A percentile compares a stretch with the other conserved stretches of the same genome.
These are phyloP conservation scores for Domatiomyces catenatus DNA, from an alignment of 2,329 filamentous ascomycete genomes.

Conservation along the genomic window DNA sequence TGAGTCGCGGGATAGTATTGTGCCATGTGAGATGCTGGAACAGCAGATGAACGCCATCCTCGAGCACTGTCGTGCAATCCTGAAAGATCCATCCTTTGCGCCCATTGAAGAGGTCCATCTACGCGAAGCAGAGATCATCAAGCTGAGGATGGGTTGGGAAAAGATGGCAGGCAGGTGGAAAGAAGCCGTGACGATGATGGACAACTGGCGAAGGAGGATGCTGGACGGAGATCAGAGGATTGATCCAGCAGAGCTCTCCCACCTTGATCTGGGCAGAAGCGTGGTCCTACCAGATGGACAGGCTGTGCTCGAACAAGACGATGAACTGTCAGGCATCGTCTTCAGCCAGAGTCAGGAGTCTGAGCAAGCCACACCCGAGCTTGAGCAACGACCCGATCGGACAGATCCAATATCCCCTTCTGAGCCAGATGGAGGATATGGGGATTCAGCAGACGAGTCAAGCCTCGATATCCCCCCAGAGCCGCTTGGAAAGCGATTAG, in stretches of 20 bases:
- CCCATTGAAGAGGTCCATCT: conserved; percentile 84
- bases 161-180: conserved; percentile 86
- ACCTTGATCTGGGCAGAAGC: conserved; percentile 26
- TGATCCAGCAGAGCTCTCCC: conserved; percentile 27
- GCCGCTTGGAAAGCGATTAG: conserved; percentile 7
- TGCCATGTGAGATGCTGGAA: conserved; percentile 53
- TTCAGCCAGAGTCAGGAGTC: conserved; percentile 5
- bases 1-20: conserved; percentile 26
- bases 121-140: conserved; percentile 79
- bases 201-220: conserved; percentile 79
- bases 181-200: conserved; percentile 79
- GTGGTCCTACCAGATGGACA: conserved; percentile 19
- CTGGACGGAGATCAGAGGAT: conserved; percentile 26
- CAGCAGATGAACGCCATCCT: conserved; percentile 61
- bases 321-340: conserved; percentile 10
- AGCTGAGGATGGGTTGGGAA: conserved; percentile 73
- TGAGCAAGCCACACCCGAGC: conserved; percentile 1
- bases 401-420: background rate
- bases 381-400: background rate
- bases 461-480: conserved; percentile 8
- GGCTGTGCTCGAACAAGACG: conserved; percentile 19
- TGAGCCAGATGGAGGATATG: conserved; percentile 1
- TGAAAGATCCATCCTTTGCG: conserved; percentile 94
- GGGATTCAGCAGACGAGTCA: conserved; percentile 4
- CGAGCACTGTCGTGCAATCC: conserved; percentile 62